Percentiles rank a stretch among this genome's conserved stretches.
Conservation (phyloP, 2,329 filamentous ascomycete species). For the Ceratocystis albifundus region DNA sequence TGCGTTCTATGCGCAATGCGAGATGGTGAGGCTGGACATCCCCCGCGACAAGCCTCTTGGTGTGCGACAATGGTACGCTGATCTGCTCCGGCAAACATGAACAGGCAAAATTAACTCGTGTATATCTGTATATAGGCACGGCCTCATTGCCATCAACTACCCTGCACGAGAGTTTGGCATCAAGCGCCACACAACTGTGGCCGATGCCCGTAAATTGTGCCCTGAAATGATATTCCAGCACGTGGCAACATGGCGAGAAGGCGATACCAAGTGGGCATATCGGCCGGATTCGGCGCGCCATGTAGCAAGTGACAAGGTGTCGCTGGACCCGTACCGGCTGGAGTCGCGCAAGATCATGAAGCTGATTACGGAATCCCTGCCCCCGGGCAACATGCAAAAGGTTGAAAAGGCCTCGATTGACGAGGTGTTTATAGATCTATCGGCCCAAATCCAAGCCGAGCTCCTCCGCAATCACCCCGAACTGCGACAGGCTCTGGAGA, state of each 20-base stretch:
- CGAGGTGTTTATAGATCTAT: conserved; percentile 89
- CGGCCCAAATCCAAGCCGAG: conserved; percentile 65
- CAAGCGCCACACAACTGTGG: conserved; percentile 62
- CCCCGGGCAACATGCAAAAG: conserved; percentile 53
- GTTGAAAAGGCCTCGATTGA: conserved; percentile 93
- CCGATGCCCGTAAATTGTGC: conserved; percentile 77
- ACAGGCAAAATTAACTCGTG: conserved; percentile 23
- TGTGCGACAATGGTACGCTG: conserved; percentile 75
- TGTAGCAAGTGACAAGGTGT: conserved; percentile 85
- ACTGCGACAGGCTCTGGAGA: conserved; percentile 35
- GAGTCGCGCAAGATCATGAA: conserved; percentile 74
- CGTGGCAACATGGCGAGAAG: conserved; percentile 88
- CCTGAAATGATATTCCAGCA: conserved; percentile 78
- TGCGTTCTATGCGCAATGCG: conserved; percentile 95
- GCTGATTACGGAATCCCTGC: conserved; percentile 62
- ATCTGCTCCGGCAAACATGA: background rate
- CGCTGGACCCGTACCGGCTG: conserved; percentile 78
- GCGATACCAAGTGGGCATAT: conserved; percentile 86
- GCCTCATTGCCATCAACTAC: conserved; percentile 93
- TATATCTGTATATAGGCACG: conserved; percentile 48
- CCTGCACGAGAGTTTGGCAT: conserved; percentile 73
- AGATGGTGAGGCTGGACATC: conserved; percentile 73
- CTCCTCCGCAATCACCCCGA: conserved; percentile 69
- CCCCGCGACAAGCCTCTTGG: conserved; percentile 69
- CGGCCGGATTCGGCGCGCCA: conserved; percentile 66